These are phyloP conservation scores for Laetiporus sulphureus DNA, from an alignment of 1,284 basidiomycete genomes.

Conservation along the genomic window DNA sequence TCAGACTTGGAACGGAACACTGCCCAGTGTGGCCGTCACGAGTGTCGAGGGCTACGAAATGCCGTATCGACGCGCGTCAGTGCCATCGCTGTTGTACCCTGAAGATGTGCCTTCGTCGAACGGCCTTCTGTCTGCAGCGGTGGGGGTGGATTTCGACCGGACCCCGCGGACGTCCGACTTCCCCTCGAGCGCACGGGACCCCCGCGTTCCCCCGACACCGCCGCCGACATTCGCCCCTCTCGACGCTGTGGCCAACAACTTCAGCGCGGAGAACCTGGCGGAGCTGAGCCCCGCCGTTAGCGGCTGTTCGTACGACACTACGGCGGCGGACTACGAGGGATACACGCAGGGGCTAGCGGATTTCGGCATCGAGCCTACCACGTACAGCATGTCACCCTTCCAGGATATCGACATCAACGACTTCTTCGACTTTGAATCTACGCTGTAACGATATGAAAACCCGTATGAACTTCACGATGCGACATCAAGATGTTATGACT, in stretches of 20 bases:
- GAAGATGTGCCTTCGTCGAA: background rate
- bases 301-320: constrained; percentile 7
- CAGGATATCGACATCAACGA: constrained; percentile 14
- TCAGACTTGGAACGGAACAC: constrained; percentile 4
- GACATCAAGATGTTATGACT: too few species aligned
- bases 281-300: background rate
- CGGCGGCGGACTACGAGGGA: constrained; percentile 14
- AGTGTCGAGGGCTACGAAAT: background rate
- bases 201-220: constrained; percentile 3
- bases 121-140: background rate
- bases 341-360: constrained; percentile 18
- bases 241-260: constrained; percentile 11
- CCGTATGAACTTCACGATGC: too few species aligned
- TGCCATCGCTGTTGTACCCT: background rate
- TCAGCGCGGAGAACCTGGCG: constrained; percentile 8
- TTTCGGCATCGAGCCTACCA: constrained; percentile 10
- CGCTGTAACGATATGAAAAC: too few species aligned
- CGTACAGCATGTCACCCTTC: constrained; percentile 11
- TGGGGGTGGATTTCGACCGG: constrained; percentile 15
- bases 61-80: background rate
- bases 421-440: constrained; percentile 10
- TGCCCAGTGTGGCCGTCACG: constrained; percentile 4
- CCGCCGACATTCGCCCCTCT: background rate
- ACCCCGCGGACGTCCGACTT: constrained; percentile 17
- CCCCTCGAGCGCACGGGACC: constrained; percentile 11